Evolutionary conservation across 371 early-diverging fungal genomes (phyloP), one percentile per base, ranked within the genome.

Genomic region (Apophysomyces ossiformis): DNA sequence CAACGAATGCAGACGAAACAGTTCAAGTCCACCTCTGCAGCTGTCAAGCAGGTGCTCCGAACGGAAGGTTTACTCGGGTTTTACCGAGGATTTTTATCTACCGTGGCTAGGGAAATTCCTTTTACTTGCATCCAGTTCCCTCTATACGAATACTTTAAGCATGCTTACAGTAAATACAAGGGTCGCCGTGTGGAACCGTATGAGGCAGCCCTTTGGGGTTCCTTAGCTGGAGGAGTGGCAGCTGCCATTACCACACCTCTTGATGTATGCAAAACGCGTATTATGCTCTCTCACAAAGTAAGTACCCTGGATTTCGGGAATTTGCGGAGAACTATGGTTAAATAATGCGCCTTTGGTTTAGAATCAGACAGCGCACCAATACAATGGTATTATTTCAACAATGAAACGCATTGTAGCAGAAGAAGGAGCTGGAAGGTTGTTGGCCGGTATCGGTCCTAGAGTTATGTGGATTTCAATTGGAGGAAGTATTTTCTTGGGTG

Each of bases 101-200:
- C 96, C 7, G 91, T 98, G 3, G 91, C 93, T 39, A 86, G 98
- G 43, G 82, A 92, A 83, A 96, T 98, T 63, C 98, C 98, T 5
- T 98, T 98, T 73, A 88, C 96, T 0, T 96, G 96, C 77, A 90
- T 98, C 37, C 98, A 98, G 72, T 98, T 98, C 75, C 96, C 98
- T 2, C 73, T 98, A 37, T 98, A 95, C 72, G 98, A 98, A 77
- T 90, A 86, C 63, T 84, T 96, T 64, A 98, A 97, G 75, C 75
- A 77, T 16, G 64, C 71, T 37, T 82, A 85, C 65, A 73, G 86
- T 12, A 61, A 69, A 3, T 69, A 72, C 16, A 69, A 88, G 11
- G 78, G 86, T 35, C 65, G 84, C 36, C 74, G 67, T 43, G 79
- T 89, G 18, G 83, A 90, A 62, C 89, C 94, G 12, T 91, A 87